Evolutionary conservation across 106 monocot species (phyloP).

Genomic region (Dendrobium nobile): DNA sequence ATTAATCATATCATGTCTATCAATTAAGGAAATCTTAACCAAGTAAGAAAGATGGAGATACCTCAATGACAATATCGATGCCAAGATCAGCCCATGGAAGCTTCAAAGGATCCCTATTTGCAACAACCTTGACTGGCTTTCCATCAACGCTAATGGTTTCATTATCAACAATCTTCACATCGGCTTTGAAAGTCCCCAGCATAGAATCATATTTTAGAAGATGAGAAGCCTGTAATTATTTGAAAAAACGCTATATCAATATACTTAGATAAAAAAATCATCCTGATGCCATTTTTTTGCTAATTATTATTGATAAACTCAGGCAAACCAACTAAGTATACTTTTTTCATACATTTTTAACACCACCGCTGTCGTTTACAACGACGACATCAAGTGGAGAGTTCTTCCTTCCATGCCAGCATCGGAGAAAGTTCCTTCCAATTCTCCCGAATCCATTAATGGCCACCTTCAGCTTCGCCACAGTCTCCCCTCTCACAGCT

Average conservation of each 20-base stretch:
- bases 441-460: constrained; percentile 97
- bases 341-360: constrained; percentile 54
- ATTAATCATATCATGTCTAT: no score
- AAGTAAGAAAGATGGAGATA: constrained; percentile 3
- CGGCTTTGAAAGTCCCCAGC: constrained; percentile 96
- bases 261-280: no score
- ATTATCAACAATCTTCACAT: constrained; percentile 87
- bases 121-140: constrained; percentile 78
- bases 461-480: constrained; percentile 95
- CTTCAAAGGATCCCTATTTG: constrained; percentile 81
- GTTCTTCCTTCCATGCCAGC: constrained; percentile 93
- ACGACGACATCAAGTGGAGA: constrained; percentile 90
- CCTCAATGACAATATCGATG: constrained; percentile 99
- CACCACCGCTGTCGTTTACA: constrained; percentile 95
- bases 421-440: constrained; percentile 93
- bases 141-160: constrained; percentile 91
- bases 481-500: constrained; percentile 53
- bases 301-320: no score
- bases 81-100: constrained; percentile 96
- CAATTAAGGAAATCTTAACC: no score
- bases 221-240: constrained; percentile 68
- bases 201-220: constrained; percentile 98
- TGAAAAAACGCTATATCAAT: no score
- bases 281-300: no score
- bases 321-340: not conserved